Conservation (phyloP, 2,329 filamentous ascomycete genomes). For the Calonectria honghensis region DNA sequence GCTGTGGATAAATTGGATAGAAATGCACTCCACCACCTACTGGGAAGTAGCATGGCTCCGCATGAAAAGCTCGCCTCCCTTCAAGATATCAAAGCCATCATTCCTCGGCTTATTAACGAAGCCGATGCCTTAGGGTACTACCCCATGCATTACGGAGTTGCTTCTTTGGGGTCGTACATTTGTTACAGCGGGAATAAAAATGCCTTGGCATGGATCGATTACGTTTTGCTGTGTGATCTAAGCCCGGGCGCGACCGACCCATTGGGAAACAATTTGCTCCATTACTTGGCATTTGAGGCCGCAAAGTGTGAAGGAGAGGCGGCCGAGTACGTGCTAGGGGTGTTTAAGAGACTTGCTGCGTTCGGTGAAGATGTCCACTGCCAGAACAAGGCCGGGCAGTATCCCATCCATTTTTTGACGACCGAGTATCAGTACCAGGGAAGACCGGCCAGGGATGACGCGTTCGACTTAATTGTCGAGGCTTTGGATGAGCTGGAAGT, state of each 20-base stretch:
- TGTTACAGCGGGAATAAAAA: background rate
- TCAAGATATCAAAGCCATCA: slow-evolving; percentile 21
- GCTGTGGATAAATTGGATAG: slow-evolving; percentile 37
- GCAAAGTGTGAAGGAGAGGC: background rate
- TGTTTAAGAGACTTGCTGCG: background rate
- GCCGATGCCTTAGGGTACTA: slow-evolving; percentile 42
- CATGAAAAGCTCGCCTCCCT: slow-evolving; percentile 20
- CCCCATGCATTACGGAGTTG: slow-evolving; percentile 45
- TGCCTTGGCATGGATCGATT: background rate
- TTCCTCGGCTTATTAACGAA: slow-evolving; percentile 39
- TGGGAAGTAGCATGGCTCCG: background rate
- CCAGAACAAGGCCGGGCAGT: background rate
- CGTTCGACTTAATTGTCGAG: background rate
- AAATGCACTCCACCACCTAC: slow-evolving; percentile 43
- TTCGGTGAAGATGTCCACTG: background rate
- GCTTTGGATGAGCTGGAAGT: background rate
- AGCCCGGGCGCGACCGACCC: background rate
- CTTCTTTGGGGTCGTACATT: background rate
- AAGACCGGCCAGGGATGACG: background rate
- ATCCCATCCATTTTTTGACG: background rate
- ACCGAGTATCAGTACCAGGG: rapidly evolving
- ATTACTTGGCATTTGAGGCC: background rate
- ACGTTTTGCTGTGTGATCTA: background rate
- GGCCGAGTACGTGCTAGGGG: background rate
- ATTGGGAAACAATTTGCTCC: background rate